Percentiles rank a stretch among this genome's conserved stretches.
phyloP scores from a whole-genome alignment of 225 moss, liverwort and hornwort genomes.

The Marchantia polymorpha region DNA sequence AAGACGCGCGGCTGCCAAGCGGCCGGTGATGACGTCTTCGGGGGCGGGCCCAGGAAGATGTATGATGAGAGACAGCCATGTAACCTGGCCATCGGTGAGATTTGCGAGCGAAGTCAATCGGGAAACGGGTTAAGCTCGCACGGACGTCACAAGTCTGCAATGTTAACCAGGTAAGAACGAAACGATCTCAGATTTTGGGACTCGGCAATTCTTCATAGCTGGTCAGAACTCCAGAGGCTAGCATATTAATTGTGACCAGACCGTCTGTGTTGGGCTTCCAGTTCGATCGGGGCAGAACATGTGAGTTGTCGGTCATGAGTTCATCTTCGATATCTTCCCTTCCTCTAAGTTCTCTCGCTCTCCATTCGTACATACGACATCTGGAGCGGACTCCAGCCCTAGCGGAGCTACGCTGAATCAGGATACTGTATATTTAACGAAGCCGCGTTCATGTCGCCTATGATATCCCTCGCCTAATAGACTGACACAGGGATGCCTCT shows the following conservation, averaged over 20 bases:
- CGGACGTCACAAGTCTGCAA: background rate
- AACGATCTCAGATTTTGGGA: background rate
- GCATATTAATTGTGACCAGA: background rate
- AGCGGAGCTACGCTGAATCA: background rate
- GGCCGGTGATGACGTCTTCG: background rate
- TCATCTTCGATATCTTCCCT: background rate
- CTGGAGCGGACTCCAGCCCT: background rate
- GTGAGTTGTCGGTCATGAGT: background rate
- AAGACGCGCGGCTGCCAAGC: background rate
- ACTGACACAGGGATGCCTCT: background rate
- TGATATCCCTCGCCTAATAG: background rate
- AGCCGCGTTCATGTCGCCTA: background rate
- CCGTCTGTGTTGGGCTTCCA: background rate
- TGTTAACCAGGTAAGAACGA: background rate
- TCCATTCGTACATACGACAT: background rate
- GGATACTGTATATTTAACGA: background rate
- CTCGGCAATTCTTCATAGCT: background rate
- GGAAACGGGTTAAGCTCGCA: background rate
- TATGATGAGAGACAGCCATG: slow-evolving; percentile 1
- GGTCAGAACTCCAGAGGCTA: background rate
- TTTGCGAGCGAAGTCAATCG: slow-evolving; percentile 7
- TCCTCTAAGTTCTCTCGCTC: too few relatives aligned
- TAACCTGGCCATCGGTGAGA: background rate
- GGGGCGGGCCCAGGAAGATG: background rate
- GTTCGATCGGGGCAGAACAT: background rate